Conservation (phyloP, 208 protist species). For the Acanthamoeba polyphaga region DNA sequence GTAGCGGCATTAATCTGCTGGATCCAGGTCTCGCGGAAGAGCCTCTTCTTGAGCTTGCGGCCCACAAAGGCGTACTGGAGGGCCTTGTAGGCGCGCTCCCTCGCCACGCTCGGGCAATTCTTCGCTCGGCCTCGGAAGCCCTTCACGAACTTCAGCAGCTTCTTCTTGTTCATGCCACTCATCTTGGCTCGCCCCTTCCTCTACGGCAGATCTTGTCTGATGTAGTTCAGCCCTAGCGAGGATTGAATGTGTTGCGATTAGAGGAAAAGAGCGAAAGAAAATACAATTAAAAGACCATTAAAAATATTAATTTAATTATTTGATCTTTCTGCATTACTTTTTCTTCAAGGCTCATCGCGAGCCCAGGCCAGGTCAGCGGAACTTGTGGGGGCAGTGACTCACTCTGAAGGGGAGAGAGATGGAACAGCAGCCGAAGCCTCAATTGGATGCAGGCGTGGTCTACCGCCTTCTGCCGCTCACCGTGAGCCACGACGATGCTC, state of each 20-base stretch:
- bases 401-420: not conserved
- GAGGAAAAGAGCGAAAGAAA: not conserved
- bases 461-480: slow-evolving; percentile 54
- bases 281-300: not conserved
- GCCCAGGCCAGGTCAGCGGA: no score
- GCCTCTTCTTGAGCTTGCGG: slow-evolving; percentile 44
- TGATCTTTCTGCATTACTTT: no score
- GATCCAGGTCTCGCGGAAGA: slow-evolving; percentile 57
- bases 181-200: not conserved
- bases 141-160: slow-evolving; percentile 61
- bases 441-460: slow-evolving; percentile 26
- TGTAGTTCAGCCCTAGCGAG: not conserved
- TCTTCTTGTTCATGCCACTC: slow-evolving; percentile 74
- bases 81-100: slow-evolving; percentile 61
- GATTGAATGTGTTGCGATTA: not conserved
- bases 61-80: slow-evolving; percentile 64
- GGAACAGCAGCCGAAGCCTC: not conserved
- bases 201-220: not conserved
- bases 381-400: no score
- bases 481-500: slow-evolving; percentile 19
- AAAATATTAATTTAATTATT: no score
- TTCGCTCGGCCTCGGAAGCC: slow-evolving; percentile 68
- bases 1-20: slow-evolving; percentile 64
- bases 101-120: slow-evolving; percentile 49
- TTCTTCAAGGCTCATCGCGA: no score